Evolutionary conservation across 208 protist species (phyloP), one percentile per base, ranked within the genome.

Genomic region (Trypanosoma boissoni): DNA sequence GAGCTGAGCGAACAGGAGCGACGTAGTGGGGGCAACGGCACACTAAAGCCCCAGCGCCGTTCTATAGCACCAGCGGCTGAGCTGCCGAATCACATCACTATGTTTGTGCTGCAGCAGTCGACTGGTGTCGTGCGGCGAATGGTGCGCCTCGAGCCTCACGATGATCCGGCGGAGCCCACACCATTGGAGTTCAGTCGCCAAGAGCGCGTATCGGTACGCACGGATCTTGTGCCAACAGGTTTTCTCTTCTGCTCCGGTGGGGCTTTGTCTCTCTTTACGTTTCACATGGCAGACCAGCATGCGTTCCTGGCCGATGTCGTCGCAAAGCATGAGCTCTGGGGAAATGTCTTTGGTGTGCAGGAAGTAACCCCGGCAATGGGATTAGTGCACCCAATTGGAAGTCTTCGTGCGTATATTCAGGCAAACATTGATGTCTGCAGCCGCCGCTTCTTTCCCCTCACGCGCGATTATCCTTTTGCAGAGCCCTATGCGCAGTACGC

Each of bases 391-490:
- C 58, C 80, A 9, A 76, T 95, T 23, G 80, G 50, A 56, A 83
- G 72, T 46, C 58, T 85, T 29, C 64, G 75, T 20, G 57, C 69
- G n/a, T 95, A 92, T 63, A 74, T 95, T 31, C 75, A 86, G 37
- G 69, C 74, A 32, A 95, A 91, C 60, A 58, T 88, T 26, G 83
- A 87, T 34, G 76, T 95, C 8, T 88, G 82, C 55, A 74, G 65
- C 14, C 82, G 88, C 12, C 78, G 75, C 0, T 74, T 95, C 27
- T 91, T 83, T 48, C 88, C 88, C 9, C 73, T 92, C 46, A 92
- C 80, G 3, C 82, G 85, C 4, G 88, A 95, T 56, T 88, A 72
- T 67, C 79, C 72, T 49, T 95, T 95, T 64, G 83, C 83, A 7
- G 85, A 92, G 55, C 70, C 65, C 56, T 37, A 72, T 26, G 74